Evolutionary conservation across 495 filamentous ascomycete genomes (phyloP).

Genomic region (Aspergillus panamensis): DNA sequence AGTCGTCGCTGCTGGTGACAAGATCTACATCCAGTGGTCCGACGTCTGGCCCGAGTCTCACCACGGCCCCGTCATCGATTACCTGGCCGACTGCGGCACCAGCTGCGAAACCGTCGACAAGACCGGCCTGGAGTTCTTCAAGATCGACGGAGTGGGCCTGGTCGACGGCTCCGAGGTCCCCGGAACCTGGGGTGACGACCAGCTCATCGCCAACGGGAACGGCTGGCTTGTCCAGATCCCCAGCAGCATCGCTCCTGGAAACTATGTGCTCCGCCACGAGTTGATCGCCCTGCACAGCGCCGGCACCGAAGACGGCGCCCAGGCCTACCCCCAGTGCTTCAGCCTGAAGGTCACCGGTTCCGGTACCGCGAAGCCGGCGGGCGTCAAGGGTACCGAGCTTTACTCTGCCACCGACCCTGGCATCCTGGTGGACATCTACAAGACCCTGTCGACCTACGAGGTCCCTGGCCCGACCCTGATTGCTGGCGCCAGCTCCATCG

Average conservation of each 20-base stretch:
- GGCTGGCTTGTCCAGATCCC: constrained; percentile 61
- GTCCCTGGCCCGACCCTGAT: constrained; percentile 50
- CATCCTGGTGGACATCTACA: constrained; percentile 60
- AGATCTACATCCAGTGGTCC: constrained; percentile 40
- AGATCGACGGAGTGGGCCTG: constrained; percentile 55
- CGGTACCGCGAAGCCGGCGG: constrained; percentile 48
- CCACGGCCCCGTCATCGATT: constrained; percentile 59
- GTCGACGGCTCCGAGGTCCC: constrained; percentile 35
- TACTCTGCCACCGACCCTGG: constrained; percentile 51
- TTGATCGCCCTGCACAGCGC: constrained; percentile 63
- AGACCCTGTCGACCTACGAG: constrained; percentile 41
- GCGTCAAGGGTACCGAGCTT: constrained; percentile 50
- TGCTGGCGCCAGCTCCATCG: not conserved
- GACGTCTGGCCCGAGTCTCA: constrained; percentile 45
- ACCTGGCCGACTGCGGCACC: constrained; percentile 60
- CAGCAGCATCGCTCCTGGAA: constrained; percentile 50
- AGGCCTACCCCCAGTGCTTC: constrained; percentile 67
- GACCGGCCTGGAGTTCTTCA: constrained; percentile 58
- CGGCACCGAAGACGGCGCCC: constrained; percentile 49
- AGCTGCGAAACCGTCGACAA: constrained; percentile 55
- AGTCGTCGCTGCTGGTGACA: constrained; percentile 41
- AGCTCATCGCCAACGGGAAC: constrained; percentile 55
- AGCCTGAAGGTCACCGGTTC: constrained; percentile 59
- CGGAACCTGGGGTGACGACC: constrained; percentile 59
- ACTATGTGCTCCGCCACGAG: constrained; percentile 67